Evolutionary conservation across 768 basidiomycete genomes (phyloP).

Genomic region (Phlegmacium glaucopus): DNA sequence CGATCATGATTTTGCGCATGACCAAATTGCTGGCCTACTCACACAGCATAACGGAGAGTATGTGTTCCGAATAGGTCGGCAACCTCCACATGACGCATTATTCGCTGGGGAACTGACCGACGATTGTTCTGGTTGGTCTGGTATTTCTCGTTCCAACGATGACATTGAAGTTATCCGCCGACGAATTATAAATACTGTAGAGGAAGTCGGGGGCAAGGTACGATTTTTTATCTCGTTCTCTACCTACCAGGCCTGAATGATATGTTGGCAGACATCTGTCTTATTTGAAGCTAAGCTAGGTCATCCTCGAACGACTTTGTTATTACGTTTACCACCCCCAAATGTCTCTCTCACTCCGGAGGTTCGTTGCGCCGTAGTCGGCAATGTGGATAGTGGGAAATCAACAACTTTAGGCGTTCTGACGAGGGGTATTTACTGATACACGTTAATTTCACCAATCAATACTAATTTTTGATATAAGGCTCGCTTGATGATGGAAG

Average conservation of each 20-base stretch:
- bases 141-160: constrained; percentile 43
- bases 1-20: constrained; percentile 55
- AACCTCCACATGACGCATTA: constrained; percentile 54
- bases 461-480: constrained; percentile 27
- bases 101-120: constrained; percentile 52
- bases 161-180: constrained; percentile 48
- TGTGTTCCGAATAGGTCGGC: constrained; percentile 68
- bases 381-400: constrained; percentile 94
- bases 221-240: constrained; percentile 1
- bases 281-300: constrained; percentile 44
- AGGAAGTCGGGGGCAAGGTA: constrained; percentile 83
- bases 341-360: constrained; percentile 81
- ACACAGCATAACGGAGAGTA: constrained; percentile 73
- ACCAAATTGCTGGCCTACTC: constrained; percentile 60
- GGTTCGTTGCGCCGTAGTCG: constrained; percentile 93
- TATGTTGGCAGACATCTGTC: constrained; percentile 45
- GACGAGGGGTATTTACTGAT: constrained; percentile 66
- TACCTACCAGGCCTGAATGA: neutral
- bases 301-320: constrained; percentile 54
- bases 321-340: constrained; percentile 74
- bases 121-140: constrained; percentile 51
- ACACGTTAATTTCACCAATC: neutral
- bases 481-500: constrained; percentile 76
- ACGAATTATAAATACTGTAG: constrained; percentile 47
- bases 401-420: constrained; percentile 93